Base-by-base conservation (phyloP, 2,329 filamentous ascomycete genomes). In the Corniculantispora saksenae region DNA sequence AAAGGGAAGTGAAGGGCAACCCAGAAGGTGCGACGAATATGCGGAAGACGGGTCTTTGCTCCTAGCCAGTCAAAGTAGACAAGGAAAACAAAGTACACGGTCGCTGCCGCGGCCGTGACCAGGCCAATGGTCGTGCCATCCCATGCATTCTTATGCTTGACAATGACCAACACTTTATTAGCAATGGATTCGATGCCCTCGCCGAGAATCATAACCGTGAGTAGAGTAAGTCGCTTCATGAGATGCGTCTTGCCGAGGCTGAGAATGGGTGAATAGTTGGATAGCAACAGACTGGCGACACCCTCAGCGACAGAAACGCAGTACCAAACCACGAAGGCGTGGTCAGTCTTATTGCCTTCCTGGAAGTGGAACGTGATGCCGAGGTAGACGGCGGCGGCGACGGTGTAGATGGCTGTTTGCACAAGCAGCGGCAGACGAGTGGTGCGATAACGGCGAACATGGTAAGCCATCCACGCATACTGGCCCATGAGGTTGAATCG, bases 191-290 rank as follows among this genome's bases (percentile, higher is more conserved):
- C 88, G 25, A 88, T 84, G 58, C 87, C 87, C 70, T 90, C 88
- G 19, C 88, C 88, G 66, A 90, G 83, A 64, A 91, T 86, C 66
- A 90, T 89, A 58, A 90, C 79, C 0, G 87, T 90, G 63, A 90
- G 78, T 4, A 89, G 78, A 17, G 83, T 84, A 81, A 90, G 84
- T 13, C 89, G 82, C 70, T 88, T 85, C 70, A 87, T 86, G 61
- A 90, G 74, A 71, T 89, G 86, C 1, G 86, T 90, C 64, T 84
- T 80, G 67, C 86, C 82, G 72, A 90, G 87, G 61, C 84, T 85
- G 54, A 90, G 79, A 58, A 85, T 82, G 3, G 83, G 79, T 72
- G 82, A 89, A 38, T 80, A 74, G 60, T 81, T 83, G 17, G 87
- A 88, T 7, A 88, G 76, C 6, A 74, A 74, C 48, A 90, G 80